phyloP scores from a whole-genome alignment of 768 basidiomycete species.

The Rubroboletus satanas region DNA sequence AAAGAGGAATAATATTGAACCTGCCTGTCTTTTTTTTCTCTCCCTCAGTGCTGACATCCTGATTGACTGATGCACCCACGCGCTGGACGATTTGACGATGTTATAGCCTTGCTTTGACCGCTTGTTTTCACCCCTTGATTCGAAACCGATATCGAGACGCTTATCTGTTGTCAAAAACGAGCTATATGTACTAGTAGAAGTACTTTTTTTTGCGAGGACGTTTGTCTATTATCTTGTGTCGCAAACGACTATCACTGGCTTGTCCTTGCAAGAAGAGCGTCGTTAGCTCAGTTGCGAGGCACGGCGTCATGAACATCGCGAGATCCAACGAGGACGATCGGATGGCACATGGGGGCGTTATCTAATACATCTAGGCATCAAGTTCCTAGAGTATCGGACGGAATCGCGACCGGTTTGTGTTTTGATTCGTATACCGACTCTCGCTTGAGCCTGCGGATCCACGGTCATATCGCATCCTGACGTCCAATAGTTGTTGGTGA shows the following conservation, averaged over 20 bases:
- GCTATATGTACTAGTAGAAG: conserved; percentile 3
- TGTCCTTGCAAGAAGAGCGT: too few species aligned
- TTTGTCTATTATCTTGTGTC: neutral
- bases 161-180: conserved; percentile 1
- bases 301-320: too few species aligned
- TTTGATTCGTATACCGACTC: too few species aligned
- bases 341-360: neutral
- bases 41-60: neutral
- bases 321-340: neutral
- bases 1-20: conserved; percentile 26
- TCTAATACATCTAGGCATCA: neutral
- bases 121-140: neutral
- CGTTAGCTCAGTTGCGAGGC: neutral
- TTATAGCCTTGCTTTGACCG: neutral
- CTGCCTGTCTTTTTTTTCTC: neutral
- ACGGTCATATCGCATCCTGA: conserved; percentile 17
- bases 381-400: neutral
- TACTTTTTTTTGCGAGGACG: conserved; percentile 1
- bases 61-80: neutral
- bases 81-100: neutral
- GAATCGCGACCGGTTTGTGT: neutral
- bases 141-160: conserved; percentile 7
- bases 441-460: neutral
- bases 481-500: neutral
- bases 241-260: neutral